Base-by-base conservation (phyloP, 768 basidiomycete species). In the Naganishia onofrii region DNA sequence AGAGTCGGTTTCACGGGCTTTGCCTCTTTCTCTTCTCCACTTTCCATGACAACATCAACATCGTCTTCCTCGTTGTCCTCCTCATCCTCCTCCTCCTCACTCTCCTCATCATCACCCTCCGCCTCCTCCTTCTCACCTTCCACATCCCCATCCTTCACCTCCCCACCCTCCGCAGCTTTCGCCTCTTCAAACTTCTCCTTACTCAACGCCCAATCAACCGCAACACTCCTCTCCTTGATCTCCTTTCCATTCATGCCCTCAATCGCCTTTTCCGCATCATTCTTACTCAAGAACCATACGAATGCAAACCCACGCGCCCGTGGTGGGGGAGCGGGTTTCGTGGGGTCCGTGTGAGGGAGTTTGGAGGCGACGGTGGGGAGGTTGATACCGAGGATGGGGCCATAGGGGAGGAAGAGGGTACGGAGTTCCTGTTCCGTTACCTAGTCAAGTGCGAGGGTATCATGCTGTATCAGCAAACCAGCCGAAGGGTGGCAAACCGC, bases 191-290 rank as follows among this genome's bases (percentile, higher is more conserved):
- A 96, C 81, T 88, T 90, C 57, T 91, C 90, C 82, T 96, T 95
- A 79, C 92, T 92, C 78, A 97, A 80, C 3, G 93, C 95, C 92
- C 93, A 97, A 82, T 97, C 94, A 31, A 98, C 95, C 8, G 93
- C 92, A 46, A 95, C 90, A 19, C 93, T 84, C 63, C 82, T 81
- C 70, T 81, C 79, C 32, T 78, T 76, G 26, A 79, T 78, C 82
- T 83, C 85, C 78, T 86, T 87, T 21, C 90, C 91, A 76, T 95
- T 95, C 71, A 90, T 88, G 15, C 84, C 87, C 74, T 88, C 87
- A 69, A 95, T 84, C 0, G 92, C 93, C 64, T 84, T 83, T 78
- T 93, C 90, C 10, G 92, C 94, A 75, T 93, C 90, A 69, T 88
- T 89, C 78, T 86, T 88, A 76, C 87, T 87, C 73, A 93, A 80